These are phyloP conservation scores for Globisporangium nodosum DNA, from an alignment of 352 stramenopile genomes.

Conservation along the genomic window DNA sequence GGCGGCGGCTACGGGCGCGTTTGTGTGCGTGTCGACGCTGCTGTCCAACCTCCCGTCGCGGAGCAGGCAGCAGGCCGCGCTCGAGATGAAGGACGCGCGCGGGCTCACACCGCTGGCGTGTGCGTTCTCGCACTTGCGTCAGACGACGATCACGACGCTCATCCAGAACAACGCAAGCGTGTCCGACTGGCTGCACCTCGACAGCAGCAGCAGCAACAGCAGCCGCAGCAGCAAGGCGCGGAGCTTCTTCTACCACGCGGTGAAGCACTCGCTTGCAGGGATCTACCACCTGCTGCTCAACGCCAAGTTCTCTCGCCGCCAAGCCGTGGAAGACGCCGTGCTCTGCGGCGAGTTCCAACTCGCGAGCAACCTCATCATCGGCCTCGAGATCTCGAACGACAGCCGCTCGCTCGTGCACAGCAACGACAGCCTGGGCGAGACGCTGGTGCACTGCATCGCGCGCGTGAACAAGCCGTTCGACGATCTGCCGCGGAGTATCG, in stretches of 20 bases:
- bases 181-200: slow-evolving; percentile 28
- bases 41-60: slow-evolving; percentile 33
- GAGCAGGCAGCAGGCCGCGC: slow-evolving; percentile 34
- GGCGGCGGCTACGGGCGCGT: slow-evolving; percentile 58
- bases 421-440: slow-evolving; percentile 37
- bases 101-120: slow-evolving; percentile 45
- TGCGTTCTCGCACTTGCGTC: slow-evolving; percentile 48
- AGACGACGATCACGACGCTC: slow-evolving; percentile 73
- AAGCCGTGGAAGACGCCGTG: slow-evolving; percentile 71
- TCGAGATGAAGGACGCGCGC: slow-evolving; percentile 35
- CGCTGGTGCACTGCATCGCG: slow-evolving; percentile 56
- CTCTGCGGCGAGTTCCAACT: slow-evolving; percentile 67
- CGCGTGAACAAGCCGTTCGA: slow-evolving; percentile 54
- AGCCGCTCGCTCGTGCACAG: slow-evolving; percentile 25
- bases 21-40: slow-evolving; percentile 64
- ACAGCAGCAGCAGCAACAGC: slow-evolving; percentile 5
- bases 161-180: slow-evolving; percentile 56
- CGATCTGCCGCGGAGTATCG: slow-evolving; percentile 41
- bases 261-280: slow-evolving; percentile 57
- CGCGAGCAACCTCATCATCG: slow-evolving; percentile 57
- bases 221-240: slow-evolving; percentile 13
- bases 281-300: slow-evolving; percentile 78
- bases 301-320: slow-evolving; percentile 60
- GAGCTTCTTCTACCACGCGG: slow-evolving; percentile 77
- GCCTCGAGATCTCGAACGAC: slow-evolving; percentile 45